Evolutionary conservation across 345 rosid genomes (phyloP).

Genomic region (Boechera divaricarpa): DNA sequence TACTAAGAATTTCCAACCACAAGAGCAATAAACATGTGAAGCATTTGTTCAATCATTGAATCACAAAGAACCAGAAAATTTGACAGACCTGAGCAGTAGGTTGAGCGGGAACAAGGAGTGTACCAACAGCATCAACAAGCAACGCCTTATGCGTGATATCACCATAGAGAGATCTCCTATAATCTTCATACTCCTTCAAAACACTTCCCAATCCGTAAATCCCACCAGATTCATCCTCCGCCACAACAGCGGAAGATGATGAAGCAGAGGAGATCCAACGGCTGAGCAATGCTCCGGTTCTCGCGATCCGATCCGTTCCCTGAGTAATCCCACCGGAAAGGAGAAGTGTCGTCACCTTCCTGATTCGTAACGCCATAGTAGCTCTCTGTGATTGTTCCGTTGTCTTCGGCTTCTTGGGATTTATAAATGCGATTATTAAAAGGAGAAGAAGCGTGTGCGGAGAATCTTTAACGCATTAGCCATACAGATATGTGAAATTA

Average conservation of each 20-base stretch:
- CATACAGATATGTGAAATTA: slow-evolving; percentile 12
- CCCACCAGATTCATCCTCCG: slow-evolving; percentile 36
- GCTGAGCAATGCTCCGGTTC: slow-evolving; percentile 36
- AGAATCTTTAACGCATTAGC: slow-evolving; percentile 29
- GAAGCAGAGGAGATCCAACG: slow-evolving; percentile 46
- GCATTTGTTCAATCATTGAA: neutral
- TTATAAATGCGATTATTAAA: neutral
- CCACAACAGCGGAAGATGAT: slow-evolving; percentile 46
- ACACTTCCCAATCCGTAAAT: slow-evolving; percentile 55
- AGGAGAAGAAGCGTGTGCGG: slow-evolving; percentile 9
- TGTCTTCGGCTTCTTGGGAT: neutral
- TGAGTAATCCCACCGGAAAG: slow-evolving; percentile 26
- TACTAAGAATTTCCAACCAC: neutral
- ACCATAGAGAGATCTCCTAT: slow-evolving; percentile 82
- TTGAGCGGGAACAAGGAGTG: slow-evolving; percentile 93
- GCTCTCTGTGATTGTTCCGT: neutral
- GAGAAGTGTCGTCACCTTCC: slow-evolving; percentile 38
- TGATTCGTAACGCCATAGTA: slow-evolving; percentile 44
- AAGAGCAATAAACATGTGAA: neutral
- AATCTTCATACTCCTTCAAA: slow-evolving; percentile 81
- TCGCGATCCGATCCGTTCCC: neutral
- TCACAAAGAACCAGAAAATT: neutral
- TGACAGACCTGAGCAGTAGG: slow-evolving; percentile 88
- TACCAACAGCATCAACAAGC: slow-evolving; percentile 94
- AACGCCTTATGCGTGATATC: slow-evolving; percentile 85